phyloP scores from a whole-genome alignment of 345 rosid species.

The Syzygium oleosum region DNA sequence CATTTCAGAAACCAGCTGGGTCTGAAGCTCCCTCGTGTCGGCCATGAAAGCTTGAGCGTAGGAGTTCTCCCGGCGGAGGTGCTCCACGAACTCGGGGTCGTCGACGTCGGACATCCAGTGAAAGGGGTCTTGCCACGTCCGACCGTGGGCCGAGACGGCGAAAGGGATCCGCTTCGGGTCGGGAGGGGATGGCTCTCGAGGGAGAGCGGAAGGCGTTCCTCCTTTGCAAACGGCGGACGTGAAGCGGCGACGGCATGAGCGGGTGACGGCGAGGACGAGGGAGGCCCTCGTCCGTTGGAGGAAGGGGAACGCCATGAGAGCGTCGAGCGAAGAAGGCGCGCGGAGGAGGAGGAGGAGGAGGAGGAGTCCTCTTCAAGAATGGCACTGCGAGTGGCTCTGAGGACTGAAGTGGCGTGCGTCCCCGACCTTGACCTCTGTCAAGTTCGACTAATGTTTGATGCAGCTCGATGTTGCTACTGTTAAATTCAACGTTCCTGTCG shows the following conservation, averaged over 20 bases:
- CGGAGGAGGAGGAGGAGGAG: too few relatives aligned
- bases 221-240: constrained; percentile 31
- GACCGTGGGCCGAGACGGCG: constrained; percentile 44
- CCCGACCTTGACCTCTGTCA: background rate
- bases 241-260: constrained; percentile 8
- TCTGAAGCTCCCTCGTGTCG: constrained; percentile 45
- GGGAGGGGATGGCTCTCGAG: constrained; percentile 33
- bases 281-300: background rate
- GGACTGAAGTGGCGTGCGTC: background rate
- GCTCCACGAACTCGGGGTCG: constrained; percentile 40
- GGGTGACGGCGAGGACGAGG: background rate
- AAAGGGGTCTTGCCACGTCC: constrained; percentile 65
- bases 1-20: constrained; percentile 54
- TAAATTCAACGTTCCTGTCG: background rate
- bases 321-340: background rate
- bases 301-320: constrained; percentile 23
- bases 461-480: background rate
- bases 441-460: background rate
- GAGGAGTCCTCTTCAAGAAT: background rate
- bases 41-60: constrained; percentile 81
- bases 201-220: constrained; percentile 22
- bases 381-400: background rate
- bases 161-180: constrained; percentile 51
- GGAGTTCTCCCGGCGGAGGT: constrained; percentile 59
- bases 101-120: constrained; percentile 66